A percentile compares a stretch with the other conserved stretches of the same genome.
phyloP scores from a whole-genome alignment of 2,329 filamentous ascomycete genomes.

The Colletotrichum eremochloae region DNA sequence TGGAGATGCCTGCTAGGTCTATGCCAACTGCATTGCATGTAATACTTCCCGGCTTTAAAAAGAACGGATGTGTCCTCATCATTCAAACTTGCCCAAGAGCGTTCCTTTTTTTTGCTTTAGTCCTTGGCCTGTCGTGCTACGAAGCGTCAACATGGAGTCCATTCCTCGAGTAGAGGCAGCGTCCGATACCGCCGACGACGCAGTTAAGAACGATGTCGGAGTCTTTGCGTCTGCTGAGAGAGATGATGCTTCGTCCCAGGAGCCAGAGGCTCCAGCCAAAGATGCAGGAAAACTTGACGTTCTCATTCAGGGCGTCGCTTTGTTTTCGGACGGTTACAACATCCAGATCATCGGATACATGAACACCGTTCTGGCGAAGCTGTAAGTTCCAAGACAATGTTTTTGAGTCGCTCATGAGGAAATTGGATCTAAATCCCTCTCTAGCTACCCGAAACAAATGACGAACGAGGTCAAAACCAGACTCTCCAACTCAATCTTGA shows the following conservation, averaged over 20 bases:
- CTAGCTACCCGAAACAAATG: constrained; percentile 48
- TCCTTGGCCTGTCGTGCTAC: too few species aligned
- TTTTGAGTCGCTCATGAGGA: rapidly evolving
- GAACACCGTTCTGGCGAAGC: constrained; percentile 49
- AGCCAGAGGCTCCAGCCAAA: not conserved
- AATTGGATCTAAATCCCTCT: rapidly evolving
- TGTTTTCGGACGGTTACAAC: constrained; percentile 54
- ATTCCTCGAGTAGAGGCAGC: not conserved
- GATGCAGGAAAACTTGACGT: constrained; percentile 41
- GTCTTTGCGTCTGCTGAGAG: constrained; percentile 2
- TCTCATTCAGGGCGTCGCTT: constrained; percentile 48
- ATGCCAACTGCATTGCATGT: not conserved
- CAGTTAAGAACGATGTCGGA: not conserved
- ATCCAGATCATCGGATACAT: constrained; percentile 52
- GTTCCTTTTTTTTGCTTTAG: not conserved
- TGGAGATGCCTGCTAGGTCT: not conserved
- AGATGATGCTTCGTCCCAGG: constrained; percentile 4
- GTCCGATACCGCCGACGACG: not conserved
- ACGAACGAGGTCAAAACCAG: constrained; percentile 53
- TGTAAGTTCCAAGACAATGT: constrained; percentile 39
- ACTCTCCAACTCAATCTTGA: constrained; percentile 55
- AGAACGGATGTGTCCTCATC: not conserved
- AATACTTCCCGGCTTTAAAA: not conserved
- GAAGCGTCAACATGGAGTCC: constrained; percentile 13
- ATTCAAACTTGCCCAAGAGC: not conserved